Conservation (phyloP, 208 protist genomes). For the Novymonas esmeraldas region DNA sequence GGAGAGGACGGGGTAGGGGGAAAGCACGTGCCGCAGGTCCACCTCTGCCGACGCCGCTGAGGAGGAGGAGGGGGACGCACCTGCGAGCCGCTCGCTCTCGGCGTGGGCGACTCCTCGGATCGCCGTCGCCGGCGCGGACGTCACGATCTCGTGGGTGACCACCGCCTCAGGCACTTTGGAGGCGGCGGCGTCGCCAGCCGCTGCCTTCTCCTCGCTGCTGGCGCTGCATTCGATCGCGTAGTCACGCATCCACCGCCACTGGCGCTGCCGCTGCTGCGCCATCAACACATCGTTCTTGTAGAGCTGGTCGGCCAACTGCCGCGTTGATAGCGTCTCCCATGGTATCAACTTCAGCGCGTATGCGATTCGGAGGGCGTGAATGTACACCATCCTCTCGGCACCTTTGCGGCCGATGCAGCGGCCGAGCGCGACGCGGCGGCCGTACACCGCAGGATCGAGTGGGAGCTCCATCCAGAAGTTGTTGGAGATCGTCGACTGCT, state of each 20-base stretch:
- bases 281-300: slow-evolving; percentile 24
- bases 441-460: slow-evolving; percentile 40
- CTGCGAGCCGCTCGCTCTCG: too few species aligned
- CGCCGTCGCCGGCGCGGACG: too few species aligned
- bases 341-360: slow-evolving; percentile 37
- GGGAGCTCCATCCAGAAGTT: slow-evolving; percentile 77
- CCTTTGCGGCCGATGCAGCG: slow-evolving; percentile 52
- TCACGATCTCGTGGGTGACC: slow-evolving; percentile 3
- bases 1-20: too few species aligned
- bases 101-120: too few species aligned
- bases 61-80: too few species aligned
- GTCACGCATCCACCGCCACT: slow-evolving; percentile 17
- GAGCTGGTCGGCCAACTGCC: slow-evolving; percentile 11
- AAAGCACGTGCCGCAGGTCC: too few species aligned
- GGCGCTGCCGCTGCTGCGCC: neutral
- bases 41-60: too few species aligned
- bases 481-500: slow-evolving; percentile 38
- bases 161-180: neutral
- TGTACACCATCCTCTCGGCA: slow-evolving; percentile 53
- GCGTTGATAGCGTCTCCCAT: slow-evolving; percentile 35
- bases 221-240: neutral
- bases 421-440: slow-evolving; percentile 52
- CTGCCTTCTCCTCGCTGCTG: neutral
- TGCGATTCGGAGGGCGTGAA: slow-evolving; percentile 69
- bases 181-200: neutral